Percentiles rank a stretch among this genome's conserved stretches.
These are phyloP conservation scores for Oryza punctata DNA, from an alignment of 176 grass and related monocot species.

Conservation along the genomic window DNA sequence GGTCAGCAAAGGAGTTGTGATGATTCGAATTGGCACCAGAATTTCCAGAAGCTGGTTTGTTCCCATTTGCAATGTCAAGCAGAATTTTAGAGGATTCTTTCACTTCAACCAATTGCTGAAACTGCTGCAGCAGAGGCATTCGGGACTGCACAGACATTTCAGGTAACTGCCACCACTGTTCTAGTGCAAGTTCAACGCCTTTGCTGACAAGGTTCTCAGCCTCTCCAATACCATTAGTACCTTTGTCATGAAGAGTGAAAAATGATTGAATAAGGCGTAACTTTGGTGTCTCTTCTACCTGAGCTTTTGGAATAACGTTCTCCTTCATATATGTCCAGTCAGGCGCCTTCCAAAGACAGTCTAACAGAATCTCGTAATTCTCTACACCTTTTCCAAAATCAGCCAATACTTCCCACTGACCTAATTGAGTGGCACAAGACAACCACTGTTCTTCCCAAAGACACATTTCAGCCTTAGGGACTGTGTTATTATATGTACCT, in stretches of 20 bases:
- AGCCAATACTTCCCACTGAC: slow-evolving; percentile 93
- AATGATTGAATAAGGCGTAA: slow-evolving; percentile 83
- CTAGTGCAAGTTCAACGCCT: slow-evolving; percentile 93
- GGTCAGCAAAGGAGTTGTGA: slow-evolving; percentile 78
- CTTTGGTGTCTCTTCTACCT: slow-evolving; percentile 91
- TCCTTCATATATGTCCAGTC: slow-evolving; percentile 99
- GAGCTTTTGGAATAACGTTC: slow-evolving; percentile 80
- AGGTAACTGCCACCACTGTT: slow-evolving; percentile 99
- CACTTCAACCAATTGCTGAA: slow-evolving; percentile 97
- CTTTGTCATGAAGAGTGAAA: slow-evolving; percentile 86
- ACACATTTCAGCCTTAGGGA: slow-evolving; percentile 98
- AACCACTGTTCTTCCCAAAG: slow-evolving; percentile 99
- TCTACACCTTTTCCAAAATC: slow-evolving; percentile 99
- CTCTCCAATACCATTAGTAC: slow-evolving; percentile 79
- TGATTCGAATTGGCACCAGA: slow-evolving; percentile 73
- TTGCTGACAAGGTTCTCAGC: slow-evolving; percentile 84
- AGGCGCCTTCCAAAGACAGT: slow-evolving; percentile 95
- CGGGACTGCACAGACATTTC: slow-evolving; percentile 91
- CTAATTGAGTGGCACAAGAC: slow-evolving; percentile 85
- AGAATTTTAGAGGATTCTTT: slow-evolving; percentile 96
- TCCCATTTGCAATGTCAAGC: slow-evolving; percentile 94
- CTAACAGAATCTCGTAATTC: slow-evolving; percentile 93
- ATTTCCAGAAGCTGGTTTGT: slow-evolving; percentile 82
- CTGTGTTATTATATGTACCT: slow-evolving; percentile 95
- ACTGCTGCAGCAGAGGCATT: slow-evolving; percentile 91